Evolutionary conservation across 345 rosid species (phyloP), one percentile per base, ranked within the genome.

Genomic region (Linum tenue): DNA sequence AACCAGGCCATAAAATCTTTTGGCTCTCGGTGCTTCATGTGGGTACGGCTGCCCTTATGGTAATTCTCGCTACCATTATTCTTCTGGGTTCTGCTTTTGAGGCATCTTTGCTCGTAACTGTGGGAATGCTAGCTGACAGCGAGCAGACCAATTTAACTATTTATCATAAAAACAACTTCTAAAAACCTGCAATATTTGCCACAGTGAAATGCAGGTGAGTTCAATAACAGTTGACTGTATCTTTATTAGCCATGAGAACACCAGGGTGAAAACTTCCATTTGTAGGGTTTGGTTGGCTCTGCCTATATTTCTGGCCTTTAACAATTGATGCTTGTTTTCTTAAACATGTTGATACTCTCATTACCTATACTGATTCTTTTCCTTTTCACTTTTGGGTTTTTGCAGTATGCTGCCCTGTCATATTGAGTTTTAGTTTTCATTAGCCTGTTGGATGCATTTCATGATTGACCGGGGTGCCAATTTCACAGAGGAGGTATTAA

Each of bases 11-110:
- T 74, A 81, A 82, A 66, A 83, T 87, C 72, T 84, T 92, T 78
- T 92, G 98, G 98, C 96, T 89, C 53, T 81, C 98, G 15, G 79
- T 86, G 82, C 92, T 92, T 71, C 97, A 89, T 72, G 83, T 87
- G 35, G 98, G 98, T 37, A 86, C 97, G 64, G 94, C 98, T 78
- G 86, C 88, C 39, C 85, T 92, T 40, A 87, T 92, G 97, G 98
- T 92, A 89, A 68, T 68, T 59, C 43, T 56, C 55, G 44, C 37
- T 48, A 73, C 64, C 75, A 60, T 63, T 56, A 55, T 37, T 42
- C 15, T 17, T 6, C 37, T 65, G 8, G 61, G 35, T 64, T 68
- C 59, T 59, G 14, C 8, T 76, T 66, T 62, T 35, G 16, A 48
- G 53, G 14, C 7, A 48, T 56, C 58, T 61, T 37, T 36, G 37